Evolutionary conservation across 768 basidiomycete genomes (phyloP).

Genomic region (Botryobasidium botryosum): DNA sequence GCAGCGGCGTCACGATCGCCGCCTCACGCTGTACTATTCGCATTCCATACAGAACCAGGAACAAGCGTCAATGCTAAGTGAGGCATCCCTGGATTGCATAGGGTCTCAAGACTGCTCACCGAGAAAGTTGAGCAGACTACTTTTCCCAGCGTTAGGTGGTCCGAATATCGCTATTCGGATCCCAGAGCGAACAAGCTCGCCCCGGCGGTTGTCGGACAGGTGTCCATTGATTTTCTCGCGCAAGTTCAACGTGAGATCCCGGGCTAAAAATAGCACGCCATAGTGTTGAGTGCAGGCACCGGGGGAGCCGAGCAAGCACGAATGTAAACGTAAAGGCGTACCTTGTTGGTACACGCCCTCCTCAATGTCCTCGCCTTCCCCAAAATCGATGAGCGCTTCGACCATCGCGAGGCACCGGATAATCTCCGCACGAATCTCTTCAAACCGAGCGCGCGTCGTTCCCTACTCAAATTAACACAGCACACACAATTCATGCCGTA

Average conservation of each 20-base stretch:
- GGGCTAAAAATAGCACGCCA: neutral
- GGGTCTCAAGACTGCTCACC: slow-evolving; percentile 26
- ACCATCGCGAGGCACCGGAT: slow-evolving; percentile 59
- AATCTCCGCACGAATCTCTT: slow-evolving; percentile 44
- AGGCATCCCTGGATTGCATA: neutral
- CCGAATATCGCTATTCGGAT: slow-evolving; percentile 79
- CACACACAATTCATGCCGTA: neutral
- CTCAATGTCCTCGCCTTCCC: slow-evolving; percentile 80
- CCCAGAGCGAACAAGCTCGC: slow-evolving; percentile 71
- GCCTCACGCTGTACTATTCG: slow-evolving; percentile 62
- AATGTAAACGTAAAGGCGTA: no score
- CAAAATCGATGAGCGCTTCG: slow-evolving; percentile 87
- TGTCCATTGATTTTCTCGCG: slow-evolving; percentile 35
- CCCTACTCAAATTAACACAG: no score
- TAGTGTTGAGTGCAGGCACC: neutral
- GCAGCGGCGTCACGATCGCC: slow-evolving; percentile 73
- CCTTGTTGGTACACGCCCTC: slow-evolving; percentile 63
- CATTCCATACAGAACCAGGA: neutral
- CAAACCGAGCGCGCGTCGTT: no score
- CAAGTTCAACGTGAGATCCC: slow-evolving; percentile 33
- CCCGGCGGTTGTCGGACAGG: slow-evolving; percentile 53
- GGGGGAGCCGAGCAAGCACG: no score
- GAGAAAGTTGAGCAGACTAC: slow-evolving; percentile 69
- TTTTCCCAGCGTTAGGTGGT: slow-evolving; percentile 90
- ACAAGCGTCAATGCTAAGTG: neutral